Evolutionary conservation across 139 green algal genomes (phyloP).

Genomic region (Volvox reticuliferus): DNA sequence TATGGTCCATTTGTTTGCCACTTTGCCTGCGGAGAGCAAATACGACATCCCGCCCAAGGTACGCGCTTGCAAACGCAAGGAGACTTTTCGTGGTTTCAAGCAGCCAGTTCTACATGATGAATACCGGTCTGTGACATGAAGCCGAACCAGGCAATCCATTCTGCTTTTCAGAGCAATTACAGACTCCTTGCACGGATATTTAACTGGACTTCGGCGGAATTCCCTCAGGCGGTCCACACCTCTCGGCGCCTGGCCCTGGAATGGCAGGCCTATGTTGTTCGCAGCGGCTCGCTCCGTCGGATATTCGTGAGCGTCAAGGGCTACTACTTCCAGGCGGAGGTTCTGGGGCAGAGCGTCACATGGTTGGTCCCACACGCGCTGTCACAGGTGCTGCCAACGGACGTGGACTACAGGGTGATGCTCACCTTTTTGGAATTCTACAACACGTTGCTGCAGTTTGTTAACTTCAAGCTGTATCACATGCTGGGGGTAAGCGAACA

Average conservation of each 20-base stretch:
- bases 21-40: slow-evolving; percentile 84
- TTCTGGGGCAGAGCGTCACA: slow-evolving; percentile 92
- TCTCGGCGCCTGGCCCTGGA: slow-evolving; percentile 88
- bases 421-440: slow-evolving; percentile 99
- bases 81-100: no score
- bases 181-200: no score
- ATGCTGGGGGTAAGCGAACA: slow-evolving; percentile 72
- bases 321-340: slow-evolving; percentile 96
- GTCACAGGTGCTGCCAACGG: slow-evolving; percentile 84
- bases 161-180: no score
- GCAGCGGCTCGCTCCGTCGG: slow-evolving; percentile 86
- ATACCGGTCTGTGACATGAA: no score
- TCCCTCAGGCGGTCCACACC: slow-evolving; percentile 47
- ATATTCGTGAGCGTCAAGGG: slow-evolving; percentile 98
- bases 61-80: background rate
- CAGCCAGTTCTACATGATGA: no score
- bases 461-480: slow-evolving; percentile 98
- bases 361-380: slow-evolving; percentile 97
- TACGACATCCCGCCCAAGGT: slow-evolving; percentile 63
- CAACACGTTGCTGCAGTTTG: slow-evolving; percentile 91
- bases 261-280: slow-evolving; percentile 95
- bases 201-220: no score
- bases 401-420: slow-evolving; percentile 99
- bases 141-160: no score
- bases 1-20: slow-evolving; percentile 97